Evolutionary conservation across 2,329 filamentous ascomycete species (phyloP).

Genomic region (Claviceps quebecensis): DNA sequence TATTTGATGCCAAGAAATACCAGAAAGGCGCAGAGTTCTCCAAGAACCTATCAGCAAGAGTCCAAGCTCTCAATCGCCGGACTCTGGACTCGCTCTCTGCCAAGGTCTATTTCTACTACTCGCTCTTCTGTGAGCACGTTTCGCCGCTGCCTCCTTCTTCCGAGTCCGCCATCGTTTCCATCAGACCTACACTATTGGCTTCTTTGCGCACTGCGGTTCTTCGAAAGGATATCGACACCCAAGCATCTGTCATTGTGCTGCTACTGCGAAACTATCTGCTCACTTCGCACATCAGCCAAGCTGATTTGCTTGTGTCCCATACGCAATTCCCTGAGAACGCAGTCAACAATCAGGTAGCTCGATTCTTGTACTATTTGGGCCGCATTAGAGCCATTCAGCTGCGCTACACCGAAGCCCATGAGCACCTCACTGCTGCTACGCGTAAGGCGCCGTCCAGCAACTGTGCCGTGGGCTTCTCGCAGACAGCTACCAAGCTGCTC

Average conservation of each 20-base stretch:
- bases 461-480: slow-evolving; percentile 86
- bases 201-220: slow-evolving; percentile 90
- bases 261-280: slow-evolving; percentile 91
- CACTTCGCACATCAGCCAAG: slow-evolving; percentile 93
- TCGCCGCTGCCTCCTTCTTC: slow-evolving; percentile 78
- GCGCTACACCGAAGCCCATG: slow-evolving; percentile 91
- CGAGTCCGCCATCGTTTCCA: slow-evolving; percentile 71
- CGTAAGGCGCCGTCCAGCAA: slow-evolving; percentile 86
- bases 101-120: slow-evolving; percentile 97
- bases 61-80: slow-evolving; percentile 80
- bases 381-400: slow-evolving; percentile 94
- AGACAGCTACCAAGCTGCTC: slow-evolving; percentile 90
- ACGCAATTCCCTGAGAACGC: slow-evolving; percentile 89
- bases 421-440: slow-evolving; percentile 82
- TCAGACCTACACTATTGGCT: slow-evolving; percentile 73
- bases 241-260: slow-evolving; percentile 88
- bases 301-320: slow-evolving; percentile 88
- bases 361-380: slow-evolving; percentile 94
- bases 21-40: slow-evolving; percentile 77
- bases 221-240: slow-evolving; percentile 93
- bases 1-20: slow-evolving; percentile 74
- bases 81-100: slow-evolving; percentile 88
- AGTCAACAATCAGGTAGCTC: slow-evolving; percentile 94
- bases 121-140: slow-evolving; percentile 85
- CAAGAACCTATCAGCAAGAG: slow-evolving; percentile 63